These are phyloP conservation scores for Trichoderma lentiforme DNA, from an alignment of 2,329 filamentous ascomycete species.

Conservation along the genomic window DNA sequence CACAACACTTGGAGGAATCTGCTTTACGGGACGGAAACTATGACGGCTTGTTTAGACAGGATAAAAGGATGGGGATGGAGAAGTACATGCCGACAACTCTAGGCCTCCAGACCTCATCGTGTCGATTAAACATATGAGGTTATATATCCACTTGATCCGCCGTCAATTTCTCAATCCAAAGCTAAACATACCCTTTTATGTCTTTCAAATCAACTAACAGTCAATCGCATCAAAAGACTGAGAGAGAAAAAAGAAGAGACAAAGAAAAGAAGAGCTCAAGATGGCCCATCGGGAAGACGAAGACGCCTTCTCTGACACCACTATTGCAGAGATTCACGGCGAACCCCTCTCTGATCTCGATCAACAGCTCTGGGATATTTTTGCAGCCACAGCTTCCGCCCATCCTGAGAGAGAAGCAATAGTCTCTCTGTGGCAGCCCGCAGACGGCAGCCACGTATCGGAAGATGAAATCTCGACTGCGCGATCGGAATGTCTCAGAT, in stretches of 20 bases:
- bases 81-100: not conserved
- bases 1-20: not conserved
- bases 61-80: not conserved
- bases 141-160: not conserved
- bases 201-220: not conserved
- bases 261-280: not conserved
- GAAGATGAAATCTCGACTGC: not conserved
- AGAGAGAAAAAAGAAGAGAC: not conserved
- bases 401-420: conserved; percentile 35
- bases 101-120: not conserved
- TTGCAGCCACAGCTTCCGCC: conserved; percentile 26
- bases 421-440: conserved; percentile 35
- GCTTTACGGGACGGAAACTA: not conserved
- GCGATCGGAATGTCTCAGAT: conserved; percentile 25
- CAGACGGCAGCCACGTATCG: conserved; percentile 4
- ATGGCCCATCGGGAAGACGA: not conserved
- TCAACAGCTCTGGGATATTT: conserved; percentile 34
- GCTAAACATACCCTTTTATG: not conserved
- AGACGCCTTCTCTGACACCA: not conserved
- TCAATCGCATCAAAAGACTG: not conserved
- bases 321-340: conserved; percentile 31
- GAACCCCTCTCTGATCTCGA: conserved; percentile 28
- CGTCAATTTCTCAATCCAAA: not conserved
- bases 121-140: not conserved
- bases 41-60: not conserved